phyloP scores from a whole-genome alignment of 1,284 basidiomycete species.

The Entoloma clypeatum region DNA sequence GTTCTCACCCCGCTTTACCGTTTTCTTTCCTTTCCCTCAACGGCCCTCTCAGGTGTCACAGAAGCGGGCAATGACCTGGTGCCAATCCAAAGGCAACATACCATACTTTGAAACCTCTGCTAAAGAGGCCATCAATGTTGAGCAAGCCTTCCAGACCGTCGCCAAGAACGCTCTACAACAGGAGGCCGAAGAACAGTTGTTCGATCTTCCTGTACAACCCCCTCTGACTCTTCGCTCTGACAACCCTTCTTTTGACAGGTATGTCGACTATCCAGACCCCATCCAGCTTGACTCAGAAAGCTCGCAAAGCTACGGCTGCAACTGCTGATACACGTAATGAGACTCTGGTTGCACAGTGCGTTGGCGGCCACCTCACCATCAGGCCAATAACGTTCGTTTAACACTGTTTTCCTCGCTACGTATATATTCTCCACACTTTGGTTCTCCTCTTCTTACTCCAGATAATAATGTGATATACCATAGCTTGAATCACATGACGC shows the following conservation, averaged over 20 bases:
- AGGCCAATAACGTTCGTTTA: background rate
- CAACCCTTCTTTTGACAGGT: conserved; percentile 47
- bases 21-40: conserved; percentile 7
- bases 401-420: background rate
- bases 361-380: background rate
- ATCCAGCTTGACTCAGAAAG: conserved; percentile 95
- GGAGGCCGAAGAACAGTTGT: conserved; percentile 96
- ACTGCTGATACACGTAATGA: conserved; percentile 54
- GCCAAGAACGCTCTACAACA: conserved; percentile 98
- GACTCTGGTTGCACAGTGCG: conserved; percentile 3
- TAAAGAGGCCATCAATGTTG: conserved; percentile 99
- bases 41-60: conserved; percentile 77
- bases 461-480: no score
- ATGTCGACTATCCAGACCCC: conserved; percentile 98
- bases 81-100: conserved; percentile 98
- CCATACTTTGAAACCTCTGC: conserved; percentile 99
- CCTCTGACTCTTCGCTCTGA: conserved; percentile 20
- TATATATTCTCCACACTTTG: conserved; percentile 3
- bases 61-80: conserved; percentile 99
- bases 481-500: no score
- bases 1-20: conserved; percentile 21
- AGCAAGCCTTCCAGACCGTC: conserved; percentile 99
- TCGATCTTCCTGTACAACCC: conserved; percentile 33
- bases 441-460: conserved; percentile 10
- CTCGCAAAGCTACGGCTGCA: conserved; percentile 91